phyloP scores from a whole-genome alignment of 2,329 filamentous ascomycete species.

The Alternaria infectoria region DNA sequence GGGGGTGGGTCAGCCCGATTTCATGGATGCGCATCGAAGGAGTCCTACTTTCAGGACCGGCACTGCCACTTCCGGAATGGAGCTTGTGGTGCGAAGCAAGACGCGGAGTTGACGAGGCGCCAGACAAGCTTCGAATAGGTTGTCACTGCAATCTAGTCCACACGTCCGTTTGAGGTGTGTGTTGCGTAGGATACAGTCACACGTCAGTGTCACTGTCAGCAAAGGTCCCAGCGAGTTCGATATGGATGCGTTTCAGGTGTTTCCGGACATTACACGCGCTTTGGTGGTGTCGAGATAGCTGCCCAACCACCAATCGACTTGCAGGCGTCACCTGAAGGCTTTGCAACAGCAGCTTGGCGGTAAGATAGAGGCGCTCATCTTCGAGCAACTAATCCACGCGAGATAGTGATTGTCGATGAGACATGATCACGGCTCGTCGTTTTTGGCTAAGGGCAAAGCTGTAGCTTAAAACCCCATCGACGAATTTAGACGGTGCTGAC shows the following conservation, averaged over 20 bases:
- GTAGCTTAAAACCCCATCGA: neutral
- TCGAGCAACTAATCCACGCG: neutral
- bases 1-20: neutral
- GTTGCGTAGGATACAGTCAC: neutral
- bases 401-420: neutral
- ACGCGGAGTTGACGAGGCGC: neutral
- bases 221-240: neutral
- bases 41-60: neutral
- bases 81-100: neutral
- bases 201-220: neutral
- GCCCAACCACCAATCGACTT: neutral
- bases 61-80: neutral
- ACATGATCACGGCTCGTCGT: neutral
- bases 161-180: neutral
- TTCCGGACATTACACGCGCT: neutral
- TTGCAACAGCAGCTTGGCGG: neutral
- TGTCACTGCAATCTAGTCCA: neutral
- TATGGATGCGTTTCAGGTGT: neutral
- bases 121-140: neutral
- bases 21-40: neutral
- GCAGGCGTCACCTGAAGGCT: neutral
- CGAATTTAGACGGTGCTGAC: neutral
- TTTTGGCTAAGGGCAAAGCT: neutral
- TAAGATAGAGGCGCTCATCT: neutral
- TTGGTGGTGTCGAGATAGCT: neutral